Evolutionary conservation across 768 basidiomycete species (phyloP).

Genomic region (Crassisporium funariophilum): DNA sequence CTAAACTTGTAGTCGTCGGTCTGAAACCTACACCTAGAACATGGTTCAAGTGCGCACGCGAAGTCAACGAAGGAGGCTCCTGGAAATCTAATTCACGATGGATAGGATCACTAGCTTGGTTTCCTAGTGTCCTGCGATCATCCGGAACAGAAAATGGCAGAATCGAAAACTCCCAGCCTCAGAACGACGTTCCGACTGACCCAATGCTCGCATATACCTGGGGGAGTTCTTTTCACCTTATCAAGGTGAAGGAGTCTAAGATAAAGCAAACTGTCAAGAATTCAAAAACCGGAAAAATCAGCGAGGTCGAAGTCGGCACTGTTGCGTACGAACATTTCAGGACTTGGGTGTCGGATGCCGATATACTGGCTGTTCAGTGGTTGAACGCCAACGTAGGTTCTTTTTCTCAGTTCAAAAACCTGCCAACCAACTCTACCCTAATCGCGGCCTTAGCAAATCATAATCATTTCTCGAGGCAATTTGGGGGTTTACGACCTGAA

Average conservation of each 20-base stretch:
- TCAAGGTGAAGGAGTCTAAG: slow-evolving; percentile 66
- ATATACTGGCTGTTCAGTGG: slow-evolving; percentile 83
- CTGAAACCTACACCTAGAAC: slow-evolving; percentile 90
- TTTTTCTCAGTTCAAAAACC: slow-evolving; percentile 16
- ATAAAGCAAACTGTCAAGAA: slow-evolving; percentile 51
- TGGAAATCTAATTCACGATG: slow-evolving; percentile 46
- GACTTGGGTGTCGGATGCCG: slow-evolving; percentile 60
- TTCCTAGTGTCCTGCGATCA: slow-evolving; percentile 55
- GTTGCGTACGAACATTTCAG: slow-evolving; percentile 64
- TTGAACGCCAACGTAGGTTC: slow-evolving; percentile 81
- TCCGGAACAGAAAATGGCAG: slow-evolving; percentile 25
- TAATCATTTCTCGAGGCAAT: slow-evolving; percentile 55
- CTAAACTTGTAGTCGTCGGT: slow-evolving; percentile 91
- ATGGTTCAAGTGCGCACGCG: slow-evolving; percentile 79
- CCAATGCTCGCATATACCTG: slow-evolving; percentile 86
- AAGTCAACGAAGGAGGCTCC: slow-evolving; percentile 45
- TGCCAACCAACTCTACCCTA: slow-evolving; percentile 9
- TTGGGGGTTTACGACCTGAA: slow-evolving; percentile 75
- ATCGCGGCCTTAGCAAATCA: slow-evolving; percentile 58
- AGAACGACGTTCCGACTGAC: slow-evolving; percentile 30
- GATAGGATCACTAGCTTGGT: slow-evolving; percentile 80
- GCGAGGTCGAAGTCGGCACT: slow-evolving; percentile 61
- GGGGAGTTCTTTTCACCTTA: slow-evolving; percentile 67
- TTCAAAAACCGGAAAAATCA: slow-evolving; percentile 60
- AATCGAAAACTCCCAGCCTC: slow-evolving; percentile 5